Conservation (phyloP, 306 rosid species). For the Dryas drummondii region DNA sequence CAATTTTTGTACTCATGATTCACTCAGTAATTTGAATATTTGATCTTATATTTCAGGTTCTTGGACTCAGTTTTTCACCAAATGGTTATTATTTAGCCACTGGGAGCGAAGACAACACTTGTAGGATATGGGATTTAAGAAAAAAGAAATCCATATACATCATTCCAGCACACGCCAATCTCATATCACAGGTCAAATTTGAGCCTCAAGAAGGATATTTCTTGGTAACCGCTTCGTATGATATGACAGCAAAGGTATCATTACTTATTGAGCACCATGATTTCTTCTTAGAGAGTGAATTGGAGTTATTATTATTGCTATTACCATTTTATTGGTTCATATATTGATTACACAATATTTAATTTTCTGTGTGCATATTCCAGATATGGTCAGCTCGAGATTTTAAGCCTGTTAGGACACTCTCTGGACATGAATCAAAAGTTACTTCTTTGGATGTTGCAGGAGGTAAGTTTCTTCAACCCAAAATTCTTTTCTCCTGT, state of each 20-base stretch:
- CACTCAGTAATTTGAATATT: neutral
- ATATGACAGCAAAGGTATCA: conserved; percentile 89
- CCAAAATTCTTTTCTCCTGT: neutral
- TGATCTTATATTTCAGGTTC: conserved; percentile 52
- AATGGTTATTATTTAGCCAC: conserved; percentile 92
- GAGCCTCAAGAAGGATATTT: conserved; percentile 97
- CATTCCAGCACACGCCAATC: conserved; percentile 94
- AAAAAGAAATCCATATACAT: conserved; percentile 77
- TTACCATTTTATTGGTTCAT: conserved; percentile 12
- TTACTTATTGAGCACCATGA: conserved; percentile 1
- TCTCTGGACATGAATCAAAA: conserved; percentile 91
- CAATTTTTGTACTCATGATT: neutral
- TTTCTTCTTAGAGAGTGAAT: neutral
- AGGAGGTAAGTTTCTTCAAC: conserved; percentile 52
- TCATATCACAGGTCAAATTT: conserved; percentile 85
- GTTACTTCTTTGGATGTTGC: conserved; percentile 78
- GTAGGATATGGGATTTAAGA: conserved; percentile 91
- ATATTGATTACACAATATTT: conserved; percentile 21
- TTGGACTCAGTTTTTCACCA: conserved; percentile 79
- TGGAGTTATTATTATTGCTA: neutral
- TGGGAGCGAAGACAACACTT: conserved; percentile 89
- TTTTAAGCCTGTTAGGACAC: conserved; percentile 87
- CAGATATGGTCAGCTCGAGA: conserved; percentile 97
- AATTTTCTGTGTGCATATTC: conserved; percentile 23
- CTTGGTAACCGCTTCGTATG: conserved; percentile 87